These are phyloP conservation scores for Arabidopsis suecica DNA, from an alignment of 345 rosid genomes.

Conservation along the genomic window DNA sequence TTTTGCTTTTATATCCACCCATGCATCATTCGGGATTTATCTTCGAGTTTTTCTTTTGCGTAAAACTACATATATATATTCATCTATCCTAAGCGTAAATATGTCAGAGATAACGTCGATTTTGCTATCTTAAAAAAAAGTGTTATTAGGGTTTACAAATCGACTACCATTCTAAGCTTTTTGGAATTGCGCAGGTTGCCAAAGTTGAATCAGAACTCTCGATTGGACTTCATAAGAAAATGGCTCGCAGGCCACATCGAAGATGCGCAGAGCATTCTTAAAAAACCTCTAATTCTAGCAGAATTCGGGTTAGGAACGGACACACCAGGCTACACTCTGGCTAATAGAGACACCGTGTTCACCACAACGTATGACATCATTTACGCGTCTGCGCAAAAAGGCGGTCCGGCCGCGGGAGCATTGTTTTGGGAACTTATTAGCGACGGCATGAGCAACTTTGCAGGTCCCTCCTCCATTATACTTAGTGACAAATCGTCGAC, in stretches of 20 bases:
- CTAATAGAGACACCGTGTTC: conserved; percentile 69
- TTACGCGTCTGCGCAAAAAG: conserved; percentile 66
- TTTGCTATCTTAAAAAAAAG: background rate
- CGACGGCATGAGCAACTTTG: conserved; percentile 62
- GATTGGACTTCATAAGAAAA: conserved; percentile 55
- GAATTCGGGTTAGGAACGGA: conserved; percentile 76
- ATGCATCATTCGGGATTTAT: background rate
- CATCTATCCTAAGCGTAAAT: background rate
- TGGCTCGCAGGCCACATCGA: conserved; percentile 72
- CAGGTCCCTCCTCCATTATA: conserved; percentile 68
- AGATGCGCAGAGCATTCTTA: conserved; percentile 70
- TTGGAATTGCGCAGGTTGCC: conserved; percentile 56
- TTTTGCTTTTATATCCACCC: background rate
- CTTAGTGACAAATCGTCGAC: conserved; percentile 66
- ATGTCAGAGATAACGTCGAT: background rate
- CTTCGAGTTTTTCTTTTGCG: background rate
- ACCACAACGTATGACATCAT: conserved; percentile 59
- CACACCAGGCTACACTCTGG: conserved; percentile 51
- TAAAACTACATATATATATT: too few relatives aligned
- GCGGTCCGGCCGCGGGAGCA: conserved; percentile 80
- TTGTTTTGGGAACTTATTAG: conserved; percentile 86
- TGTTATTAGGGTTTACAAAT: background rate
- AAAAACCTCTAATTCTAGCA: conserved; percentile 67
- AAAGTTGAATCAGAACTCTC: conserved; percentile 51
- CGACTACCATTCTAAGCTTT: background rate